These are phyloP conservation scores for Boletus pseudopeckii DNA, from an alignment of 768 basidiomycete species.

Conservation along the genomic window DNA sequence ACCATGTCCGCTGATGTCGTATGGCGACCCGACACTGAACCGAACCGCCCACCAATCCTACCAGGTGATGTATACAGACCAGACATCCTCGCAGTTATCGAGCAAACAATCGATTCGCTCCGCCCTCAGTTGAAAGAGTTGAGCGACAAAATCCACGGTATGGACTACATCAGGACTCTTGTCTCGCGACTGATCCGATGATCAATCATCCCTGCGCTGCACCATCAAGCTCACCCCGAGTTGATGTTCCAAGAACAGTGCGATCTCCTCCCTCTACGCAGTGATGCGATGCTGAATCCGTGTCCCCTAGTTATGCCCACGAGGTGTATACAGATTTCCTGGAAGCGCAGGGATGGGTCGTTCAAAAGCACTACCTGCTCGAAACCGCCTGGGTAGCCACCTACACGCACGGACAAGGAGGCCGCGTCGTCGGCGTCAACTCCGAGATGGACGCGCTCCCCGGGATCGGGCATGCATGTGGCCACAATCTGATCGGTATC, in stretches of 20 bases:
- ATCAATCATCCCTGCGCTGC: background rate
- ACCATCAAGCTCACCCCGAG: constrained; percentile 67
- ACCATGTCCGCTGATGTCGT: constrained; percentile 23
- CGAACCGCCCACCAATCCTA: constrained; percentile 22
- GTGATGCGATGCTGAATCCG: background rate
- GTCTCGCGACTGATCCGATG: constrained; percentile 4
- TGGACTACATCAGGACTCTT: background rate
- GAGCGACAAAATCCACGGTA: constrained; percentile 75
- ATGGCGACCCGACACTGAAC: constrained; percentile 41
- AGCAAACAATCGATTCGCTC: constrained; percentile 49
- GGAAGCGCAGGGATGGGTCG: constrained; percentile 59
- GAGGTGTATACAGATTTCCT: constrained; percentile 68
- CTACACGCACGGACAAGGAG: constrained; percentile 61
- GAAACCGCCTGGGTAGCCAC: constrained; percentile 79
- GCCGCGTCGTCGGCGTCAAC: constrained; percentile 71
- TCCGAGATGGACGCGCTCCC: constrained; percentile 70
- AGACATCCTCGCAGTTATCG: constrained; percentile 60
- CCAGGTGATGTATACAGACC: constrained; percentile 45
- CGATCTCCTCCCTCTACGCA: constrained; percentile 7
- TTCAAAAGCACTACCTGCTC: constrained; percentile 58
- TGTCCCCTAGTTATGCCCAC: constrained; percentile 56
- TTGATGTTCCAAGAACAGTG: constrained; percentile 66
- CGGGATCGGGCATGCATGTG: constrained; percentile 69
- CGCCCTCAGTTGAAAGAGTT: constrained; percentile 55
- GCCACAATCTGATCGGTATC: constrained; percentile 82